Evolutionary conservation across 1,284 basidiomycete species (phyloP).

Genomic region (Tylopilus sp.): DNA sequence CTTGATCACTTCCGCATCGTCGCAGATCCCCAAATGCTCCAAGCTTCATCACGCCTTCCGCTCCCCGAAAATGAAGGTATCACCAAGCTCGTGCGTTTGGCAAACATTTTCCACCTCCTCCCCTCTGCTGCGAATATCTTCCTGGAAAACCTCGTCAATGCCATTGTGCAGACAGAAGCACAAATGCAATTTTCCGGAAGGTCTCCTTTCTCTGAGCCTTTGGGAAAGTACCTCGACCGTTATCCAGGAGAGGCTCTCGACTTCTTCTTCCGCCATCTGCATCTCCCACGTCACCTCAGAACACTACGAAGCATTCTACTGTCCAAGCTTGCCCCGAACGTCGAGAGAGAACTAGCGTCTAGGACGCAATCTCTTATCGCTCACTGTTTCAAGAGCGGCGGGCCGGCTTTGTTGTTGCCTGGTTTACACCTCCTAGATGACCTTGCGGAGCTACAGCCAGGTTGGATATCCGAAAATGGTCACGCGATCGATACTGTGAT

Average conservation of each 20-base stretch:
- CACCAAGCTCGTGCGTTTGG: constrained; percentile 87
- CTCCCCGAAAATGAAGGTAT: constrained; percentile 88
- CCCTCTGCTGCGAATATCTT: constrained; percentile 92
- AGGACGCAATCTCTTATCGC: constrained; percentile 60
- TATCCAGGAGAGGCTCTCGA: constrained; percentile 84
- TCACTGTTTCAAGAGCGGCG: constrained; percentile 54
- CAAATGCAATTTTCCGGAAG: constrained; percentile 85
- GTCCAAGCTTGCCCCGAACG: constrained; percentile 69
- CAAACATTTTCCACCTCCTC: constrained; percentile 95
- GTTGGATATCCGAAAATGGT: constrained; percentile 70
- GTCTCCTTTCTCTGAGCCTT: constrained; percentile 91
- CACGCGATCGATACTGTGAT: constrained; percentile 67
- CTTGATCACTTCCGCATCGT: constrained; percentile 93
- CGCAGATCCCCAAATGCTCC: constrained; percentile 81
- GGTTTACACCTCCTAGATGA: constrained; percentile 77
- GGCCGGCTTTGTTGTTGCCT: constrained; percentile 54
- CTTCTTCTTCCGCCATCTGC: constrained; percentile 79
- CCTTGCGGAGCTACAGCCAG: constrained; percentile 60
- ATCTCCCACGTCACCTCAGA: constrained; percentile 69
- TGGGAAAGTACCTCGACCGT: constrained; percentile 87
- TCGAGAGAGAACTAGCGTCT: constrained; percentile 70
- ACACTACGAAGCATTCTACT: constrained; percentile 79
- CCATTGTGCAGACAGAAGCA: constrained; percentile 91
- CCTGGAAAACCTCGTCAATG: constrained; percentile 79
- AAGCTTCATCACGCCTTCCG: constrained; percentile 71